Evolutionary conservation across 805 yeast species (phyloP).

Genomic region (Lipomyces anomalus): DNA sequence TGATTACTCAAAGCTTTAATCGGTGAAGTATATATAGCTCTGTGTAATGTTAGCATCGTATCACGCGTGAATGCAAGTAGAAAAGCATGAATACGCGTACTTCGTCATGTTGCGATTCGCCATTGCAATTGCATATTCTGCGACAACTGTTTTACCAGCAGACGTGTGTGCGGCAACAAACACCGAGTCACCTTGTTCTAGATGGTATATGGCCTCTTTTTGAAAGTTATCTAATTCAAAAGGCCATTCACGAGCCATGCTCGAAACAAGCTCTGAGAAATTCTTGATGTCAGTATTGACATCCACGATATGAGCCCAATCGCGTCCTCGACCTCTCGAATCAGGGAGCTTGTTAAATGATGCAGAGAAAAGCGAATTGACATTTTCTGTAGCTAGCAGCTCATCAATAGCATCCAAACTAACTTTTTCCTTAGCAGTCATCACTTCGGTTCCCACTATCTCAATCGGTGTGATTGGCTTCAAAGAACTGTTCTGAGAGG

Average conservation of each 20-base stretch:
- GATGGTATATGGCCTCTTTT: constrained; percentile 91
- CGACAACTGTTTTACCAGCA: constrained; percentile 97
- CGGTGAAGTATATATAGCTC: constrained; percentile 90
- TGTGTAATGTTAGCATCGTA: background rate
- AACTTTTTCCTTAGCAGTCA: constrained; percentile 4
- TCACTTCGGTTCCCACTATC: constrained; percentile 5
- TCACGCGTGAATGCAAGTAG: no score
- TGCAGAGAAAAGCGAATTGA: constrained; percentile 10
- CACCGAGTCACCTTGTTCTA: constrained; percentile 97
- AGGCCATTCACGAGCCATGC: constrained; percentile 92
- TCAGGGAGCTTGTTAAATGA: constrained; percentile 7
- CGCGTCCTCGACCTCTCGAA: constrained; percentile 37
- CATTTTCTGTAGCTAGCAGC: constrained; percentile 44
- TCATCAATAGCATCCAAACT: constrained; percentile 35
- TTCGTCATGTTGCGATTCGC: constrained; percentile 94
- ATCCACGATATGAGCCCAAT: constrained; percentile 96
- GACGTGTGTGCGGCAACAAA: constrained; percentile 99
- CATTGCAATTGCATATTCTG: constrained; percentile 97
- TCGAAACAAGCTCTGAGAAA: constrained; percentile 82
- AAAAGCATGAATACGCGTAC: no score
- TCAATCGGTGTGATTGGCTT: constrained; percentile 9
- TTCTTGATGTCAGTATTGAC: constrained; percentile 75
- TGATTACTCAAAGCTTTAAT: constrained; percentile 87
- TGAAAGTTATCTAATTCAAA: constrained; percentile 92
- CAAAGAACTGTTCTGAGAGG: constrained; percentile 9